Percentiles rank a stretch among this genome's conserved stretches.
Evolutionary conservation across 108 stramenopile species (phyloP).

Genomic region (Chaetoceros muelleri): DNA sequence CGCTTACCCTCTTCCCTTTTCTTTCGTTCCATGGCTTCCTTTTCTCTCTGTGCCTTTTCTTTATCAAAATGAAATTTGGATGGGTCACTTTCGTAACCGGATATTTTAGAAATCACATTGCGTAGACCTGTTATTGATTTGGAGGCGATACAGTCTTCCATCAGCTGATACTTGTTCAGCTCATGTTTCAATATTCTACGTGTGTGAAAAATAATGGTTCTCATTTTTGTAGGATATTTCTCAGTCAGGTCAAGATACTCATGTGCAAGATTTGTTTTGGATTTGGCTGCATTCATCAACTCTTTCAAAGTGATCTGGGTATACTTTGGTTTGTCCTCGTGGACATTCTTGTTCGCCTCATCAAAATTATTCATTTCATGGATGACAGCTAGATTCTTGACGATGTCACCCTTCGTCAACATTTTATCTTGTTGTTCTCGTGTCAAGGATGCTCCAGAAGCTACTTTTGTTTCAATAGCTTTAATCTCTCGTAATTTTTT

Average conservation of each 20-base stretch:
- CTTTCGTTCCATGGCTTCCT: slow-evolving; percentile 56
- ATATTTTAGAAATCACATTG: slow-evolving; percentile 35
- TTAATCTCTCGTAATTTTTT: slow-evolving; percentile 60
- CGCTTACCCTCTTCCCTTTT: slow-evolving; percentile 73
- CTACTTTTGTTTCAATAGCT: slow-evolving; percentile 29
- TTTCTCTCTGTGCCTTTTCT: slow-evolving; percentile 53
- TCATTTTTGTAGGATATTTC: slow-evolving; percentile 64
- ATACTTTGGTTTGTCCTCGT: background rate
- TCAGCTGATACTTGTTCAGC: slow-evolving; percentile 63
- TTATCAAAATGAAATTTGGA: slow-evolving; percentile 61
- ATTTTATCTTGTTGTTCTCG: slow-evolving; percentile 46
- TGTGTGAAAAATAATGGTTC: slow-evolving; percentile 78
- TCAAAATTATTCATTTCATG: background rate
- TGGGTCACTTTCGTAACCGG: slow-evolving; percentile 41
- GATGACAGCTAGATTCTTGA: slow-evolving; percentile 10
- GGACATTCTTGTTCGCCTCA: background rate
- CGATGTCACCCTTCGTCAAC: slow-evolving; percentile 21
- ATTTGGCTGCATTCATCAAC: slow-evolving; percentile 24
- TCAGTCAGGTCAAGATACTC: slow-evolving; percentile 69
- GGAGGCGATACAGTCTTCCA: slow-evolving; percentile 76
- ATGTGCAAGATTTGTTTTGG: slow-evolving; percentile 36
- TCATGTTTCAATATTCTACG: slow-evolving; percentile 70
- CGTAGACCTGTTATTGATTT: slow-evolving; percentile 43
- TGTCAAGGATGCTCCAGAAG: slow-evolving; percentile 16
- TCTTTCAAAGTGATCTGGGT: slow-evolving; percentile 21